Evolutionary conservation across 1,139 yeast genomes (phyloP).

Genomic region (Ogataea hybrid): DNA sequence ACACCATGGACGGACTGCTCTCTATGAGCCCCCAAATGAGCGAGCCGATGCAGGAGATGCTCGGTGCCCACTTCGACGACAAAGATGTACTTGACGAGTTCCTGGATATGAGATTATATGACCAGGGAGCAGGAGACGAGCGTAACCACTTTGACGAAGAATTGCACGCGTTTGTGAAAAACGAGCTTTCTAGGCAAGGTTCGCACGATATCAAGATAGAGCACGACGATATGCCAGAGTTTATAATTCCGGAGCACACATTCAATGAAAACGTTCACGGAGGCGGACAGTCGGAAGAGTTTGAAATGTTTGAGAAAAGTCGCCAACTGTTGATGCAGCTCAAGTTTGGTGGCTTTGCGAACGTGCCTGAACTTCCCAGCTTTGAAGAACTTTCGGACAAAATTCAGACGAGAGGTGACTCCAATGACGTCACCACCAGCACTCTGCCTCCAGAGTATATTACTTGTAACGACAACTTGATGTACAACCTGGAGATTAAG

Average conservation of each 20-base stretch:
- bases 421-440: constrained; percentile 25
- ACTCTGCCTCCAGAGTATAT: constrained; percentile 33
- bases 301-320: constrained; percentile 44
- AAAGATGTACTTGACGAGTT: constrained; percentile 48
- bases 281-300: constrained; percentile 22
- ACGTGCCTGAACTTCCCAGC: constrained; percentile 4
- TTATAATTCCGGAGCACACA: neutral
- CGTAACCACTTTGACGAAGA: constrained; percentile 6
- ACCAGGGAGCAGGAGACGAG: constrained; percentile 29
- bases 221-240: constrained; percentile 3
- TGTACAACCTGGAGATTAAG: constrained; percentile 55
- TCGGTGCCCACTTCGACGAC: constrained; percentile 14
- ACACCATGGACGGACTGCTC: constrained; percentile 16
- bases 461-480: constrained; percentile 41
- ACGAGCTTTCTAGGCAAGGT: neutral
- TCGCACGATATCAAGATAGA: constrained; percentile 4
- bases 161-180: constrained; percentile 4
- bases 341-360: constrained; percentile 46
- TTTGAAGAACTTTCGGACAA: constrained; percentile 6
- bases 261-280: neutral
- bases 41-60: constrained; percentile 18
- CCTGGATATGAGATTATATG: constrained; percentile 52
- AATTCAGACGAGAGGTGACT: constrained; percentile 8
- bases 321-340: constrained; percentile 53
- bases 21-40: constrained; percentile 16